phyloP scores from a whole-genome alignment of 352 stramenopile species.

The Ophiocytium majus region DNA sequence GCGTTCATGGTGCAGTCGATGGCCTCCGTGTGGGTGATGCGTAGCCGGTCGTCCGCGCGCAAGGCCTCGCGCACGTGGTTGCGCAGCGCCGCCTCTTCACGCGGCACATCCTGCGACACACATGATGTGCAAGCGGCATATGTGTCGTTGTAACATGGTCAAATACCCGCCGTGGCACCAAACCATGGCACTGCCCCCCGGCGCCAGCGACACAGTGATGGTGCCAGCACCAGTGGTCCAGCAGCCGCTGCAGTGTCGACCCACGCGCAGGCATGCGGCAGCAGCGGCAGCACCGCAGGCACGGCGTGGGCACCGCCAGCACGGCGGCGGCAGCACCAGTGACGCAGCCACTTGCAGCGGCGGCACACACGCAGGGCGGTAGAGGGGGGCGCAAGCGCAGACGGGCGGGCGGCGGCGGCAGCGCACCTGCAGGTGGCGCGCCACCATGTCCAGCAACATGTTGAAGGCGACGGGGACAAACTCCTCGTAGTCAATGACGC shows the following conservation, averaged over 20 bases:
- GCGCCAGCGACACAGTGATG: too few species aligned
- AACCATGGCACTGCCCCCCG: too few species aligned
- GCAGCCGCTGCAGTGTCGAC: too few species aligned
- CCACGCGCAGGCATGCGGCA: too few species aligned
- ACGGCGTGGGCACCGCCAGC: too few species aligned
- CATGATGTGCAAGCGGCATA: too few species aligned
- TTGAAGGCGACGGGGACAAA: conserved; percentile 59
- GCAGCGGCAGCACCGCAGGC: too few species aligned
- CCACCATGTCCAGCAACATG: conserved; percentile 54
- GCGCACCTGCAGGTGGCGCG: conserved; percentile 31
- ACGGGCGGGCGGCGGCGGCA: background rate
- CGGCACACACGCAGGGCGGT: background rate
- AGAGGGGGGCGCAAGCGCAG: background rate
- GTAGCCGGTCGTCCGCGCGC: background rate
- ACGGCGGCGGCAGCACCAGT: too few species aligned
- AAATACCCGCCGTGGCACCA: too few species aligned
- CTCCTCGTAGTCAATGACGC: conserved; percentile 61
- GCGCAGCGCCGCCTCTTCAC: conserved; percentile 35
- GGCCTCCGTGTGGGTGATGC: conserved; percentile 27
- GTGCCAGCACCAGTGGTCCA: too few species aligned
- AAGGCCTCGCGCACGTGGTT: conserved; percentile 34
- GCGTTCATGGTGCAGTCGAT: conserved; percentile 31
- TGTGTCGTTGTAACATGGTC: too few species aligned
- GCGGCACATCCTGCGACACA: conserved; percentile 46
- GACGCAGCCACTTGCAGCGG: background rate